Percentiles rank a stretch among this genome's conserved stretches.
Evolutionary conservation across 768 basidiomycete genomes (phyloP).

Genomic region (Mycena indigotica): DNA sequence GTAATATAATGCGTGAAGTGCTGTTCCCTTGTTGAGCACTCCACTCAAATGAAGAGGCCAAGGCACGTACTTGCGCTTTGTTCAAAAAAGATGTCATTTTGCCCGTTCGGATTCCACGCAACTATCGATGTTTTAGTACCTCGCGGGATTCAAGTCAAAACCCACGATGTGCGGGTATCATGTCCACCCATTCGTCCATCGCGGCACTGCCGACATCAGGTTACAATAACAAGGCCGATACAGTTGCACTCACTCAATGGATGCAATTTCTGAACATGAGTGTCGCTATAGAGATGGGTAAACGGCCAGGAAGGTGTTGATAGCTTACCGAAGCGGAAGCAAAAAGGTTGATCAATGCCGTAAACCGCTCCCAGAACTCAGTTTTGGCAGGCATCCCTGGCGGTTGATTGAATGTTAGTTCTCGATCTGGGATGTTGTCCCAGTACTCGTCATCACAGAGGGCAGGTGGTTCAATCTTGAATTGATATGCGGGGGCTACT

Average conservation of each 20-base stretch:
- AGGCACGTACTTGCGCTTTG: conserved; percentile 42
- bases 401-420: conserved; percentile 50
- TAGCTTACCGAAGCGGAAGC: conserved; percentile 44
- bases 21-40: not conserved
- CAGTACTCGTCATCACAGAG: conserved; percentile 57
- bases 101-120: conserved; percentile 38
- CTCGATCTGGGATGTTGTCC: conserved; percentile 38
- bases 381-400: conserved; percentile 41
- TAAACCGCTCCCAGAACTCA: conserved; percentile 41
- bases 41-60: conserved; percentile 3
- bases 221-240: not conserved
- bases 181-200: conserved; percentile 57
- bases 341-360: conserved; percentile 49
- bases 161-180: conserved; percentile 49
- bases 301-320: not conserved
- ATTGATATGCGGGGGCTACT: conserved; percentile 32
- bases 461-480: conserved; percentile 52
- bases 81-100: conserved; percentile 35
- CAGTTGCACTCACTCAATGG: conserved; percentile 11
- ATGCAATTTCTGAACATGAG: not conserved
- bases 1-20: conserved; percentile 11
- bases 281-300: not conserved
- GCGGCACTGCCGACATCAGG: conserved; percentile 36
- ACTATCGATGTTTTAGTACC: conserved; percentile 24
- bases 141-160: not conserved